These are phyloP conservation scores for Madurella fahalii DNA, from an alignment of 2,329 filamentous ascomycete species.

Conservation along the genomic window DNA sequence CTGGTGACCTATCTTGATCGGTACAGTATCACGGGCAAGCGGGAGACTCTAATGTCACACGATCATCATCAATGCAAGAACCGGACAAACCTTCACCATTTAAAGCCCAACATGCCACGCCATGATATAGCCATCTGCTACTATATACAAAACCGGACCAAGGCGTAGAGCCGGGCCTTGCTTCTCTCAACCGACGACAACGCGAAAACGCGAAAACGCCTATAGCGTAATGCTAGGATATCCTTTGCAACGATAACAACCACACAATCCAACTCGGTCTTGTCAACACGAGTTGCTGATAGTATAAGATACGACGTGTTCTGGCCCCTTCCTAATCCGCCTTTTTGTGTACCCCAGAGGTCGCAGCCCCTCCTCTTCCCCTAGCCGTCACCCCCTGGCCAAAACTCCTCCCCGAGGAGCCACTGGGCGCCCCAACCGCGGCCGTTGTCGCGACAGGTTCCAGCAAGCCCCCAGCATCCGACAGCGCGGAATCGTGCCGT, in stretches of 20 bases:
- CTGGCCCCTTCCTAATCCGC: constrained; percentile 33
- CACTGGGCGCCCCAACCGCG: constrained; percentile 21
- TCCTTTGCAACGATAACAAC: background rate
- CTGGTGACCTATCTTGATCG: no score
- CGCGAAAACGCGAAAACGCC: constrained; percentile 10
- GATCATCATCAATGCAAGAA: no score
- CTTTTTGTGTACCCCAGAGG: constrained; percentile 41
- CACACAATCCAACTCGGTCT: background rate
- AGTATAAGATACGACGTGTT: background rate
- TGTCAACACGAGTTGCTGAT: background rate
- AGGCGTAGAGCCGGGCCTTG: background rate
- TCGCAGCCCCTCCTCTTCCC: constrained; percentile 27
- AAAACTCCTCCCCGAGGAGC: constrained; percentile 38
- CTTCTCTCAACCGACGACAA: background rate
- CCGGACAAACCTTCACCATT: no score
- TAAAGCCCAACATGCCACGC: constrained; percentile 1
- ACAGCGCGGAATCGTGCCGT: constrained; percentile 8
- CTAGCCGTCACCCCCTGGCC: constrained; percentile 35
- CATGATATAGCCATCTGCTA: constrained; percentile 3
- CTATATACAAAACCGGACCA: constrained; percentile 8
- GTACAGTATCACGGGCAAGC: no score
- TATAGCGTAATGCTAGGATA: constrained; percentile 21
- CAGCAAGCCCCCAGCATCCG: constrained; percentile 15
- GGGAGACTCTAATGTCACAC: no score
- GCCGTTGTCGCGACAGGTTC: constrained; percentile 1